Base-by-base conservation (phyloP, 164 flowering plant species). In the Amborella trichopoda region DNA sequence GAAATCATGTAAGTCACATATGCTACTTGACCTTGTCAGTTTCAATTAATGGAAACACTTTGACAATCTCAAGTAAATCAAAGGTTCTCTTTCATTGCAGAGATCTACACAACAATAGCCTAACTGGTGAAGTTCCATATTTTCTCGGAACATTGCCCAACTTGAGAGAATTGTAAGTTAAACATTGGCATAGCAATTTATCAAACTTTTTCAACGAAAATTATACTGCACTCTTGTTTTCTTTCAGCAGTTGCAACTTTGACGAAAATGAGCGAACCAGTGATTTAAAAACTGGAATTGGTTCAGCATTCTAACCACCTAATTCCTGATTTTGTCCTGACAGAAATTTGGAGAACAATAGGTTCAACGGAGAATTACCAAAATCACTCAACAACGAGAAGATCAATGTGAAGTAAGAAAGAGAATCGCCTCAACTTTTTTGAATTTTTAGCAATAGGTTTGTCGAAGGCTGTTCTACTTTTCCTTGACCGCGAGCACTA, bases 131-230 rank as follows among this genome's bases (percentile, higher is more conserved):
- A 1, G 60, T 68, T 41, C 76, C 70, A 17, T 66, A 65, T 46
- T 71, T 62, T 21, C 68, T 71, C 26, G 76, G 66, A 19, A 45
- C 40, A 23, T 54, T 71, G n/a, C 66, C 76, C 1, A 47, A 59
- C 37, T 63, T 68, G 16, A 49, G 46, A 48, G 11, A 23, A 46
- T 27, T 68, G 76, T 71, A 44, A 68, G 76, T 45, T 5, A 47
- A 3, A 45, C n/a, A n/a, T n/a, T n/a, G n/a, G n/a, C n/a, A n/a
- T n/a, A n/a, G n/a, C n/a, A n/a, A n/a, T n/a, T n/a, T n/a, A 4
- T 38, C 41, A n/a, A 24, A 14, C 5, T 45, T 24, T 13, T 19
- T 22, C 2, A 20, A 45, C 6, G 5, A n/a, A 25, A 8, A 10
- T 18, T 38, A n/a, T n/a, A 10, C 6, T n/a, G 17, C n/a, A 16